Conservation (phyloP, 2,329 filamentous ascomycete genomes). For the Boeremia lycopersici region DNA sequence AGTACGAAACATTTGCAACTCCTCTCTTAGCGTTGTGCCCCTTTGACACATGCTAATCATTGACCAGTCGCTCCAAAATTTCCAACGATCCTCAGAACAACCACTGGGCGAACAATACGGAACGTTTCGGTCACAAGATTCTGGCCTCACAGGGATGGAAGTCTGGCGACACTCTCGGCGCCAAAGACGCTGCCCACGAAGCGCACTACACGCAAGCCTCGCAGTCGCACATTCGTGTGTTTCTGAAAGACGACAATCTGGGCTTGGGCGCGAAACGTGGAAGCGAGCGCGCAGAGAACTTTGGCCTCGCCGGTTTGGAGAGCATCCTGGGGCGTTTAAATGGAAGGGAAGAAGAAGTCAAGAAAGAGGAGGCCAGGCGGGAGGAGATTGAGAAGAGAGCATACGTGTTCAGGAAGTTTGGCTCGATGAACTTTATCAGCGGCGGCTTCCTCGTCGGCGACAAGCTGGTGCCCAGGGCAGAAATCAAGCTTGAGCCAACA, state of each 20-base stretch:
- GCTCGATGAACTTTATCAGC: slow-evolving; percentile 81
- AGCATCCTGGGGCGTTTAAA: slow-evolving; percentile 87
- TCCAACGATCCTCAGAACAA: slow-evolving; percentile 95
- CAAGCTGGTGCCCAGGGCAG: slow-evolving; percentile 23
- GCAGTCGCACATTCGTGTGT: slow-evolving; percentile 81
- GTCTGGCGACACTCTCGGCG: slow-evolving; percentile 82
- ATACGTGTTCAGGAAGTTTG: slow-evolving; percentile 78
- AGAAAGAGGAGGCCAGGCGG: slow-evolving; percentile 70
- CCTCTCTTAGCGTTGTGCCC: background rate
- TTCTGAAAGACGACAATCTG: slow-evolving; percentile 87
- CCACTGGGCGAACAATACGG: slow-evolving; percentile 82
- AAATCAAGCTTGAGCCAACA: slow-evolving; percentile 48
- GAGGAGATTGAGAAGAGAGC: slow-evolving; percentile 73
- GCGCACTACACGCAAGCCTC: slow-evolving; percentile 79
- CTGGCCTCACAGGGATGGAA: slow-evolving; percentile 89
- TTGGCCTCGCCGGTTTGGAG: slow-evolving; percentile 85
- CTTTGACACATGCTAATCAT: slow-evolving; percentile 16
- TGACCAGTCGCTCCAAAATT: slow-evolving; percentile 69
- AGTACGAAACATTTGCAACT: slow-evolving; percentile 55
- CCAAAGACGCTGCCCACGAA: slow-evolving; percentile 74
- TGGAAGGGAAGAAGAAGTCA: slow-evolving; percentile 77
- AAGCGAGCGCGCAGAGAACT: slow-evolving; percentile 71
- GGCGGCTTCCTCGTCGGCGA: slow-evolving; percentile 76
- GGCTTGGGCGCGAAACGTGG: slow-evolving; percentile 83
- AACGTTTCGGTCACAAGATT: slow-evolving; percentile 87